Percentiles rank a stretch among this genome's conserved stretches.
Evolutionary conservation across 371 early-diverging fungal genomes (phyloP).

Genomic region (Quaeritorhiza haematococci): DNA sequence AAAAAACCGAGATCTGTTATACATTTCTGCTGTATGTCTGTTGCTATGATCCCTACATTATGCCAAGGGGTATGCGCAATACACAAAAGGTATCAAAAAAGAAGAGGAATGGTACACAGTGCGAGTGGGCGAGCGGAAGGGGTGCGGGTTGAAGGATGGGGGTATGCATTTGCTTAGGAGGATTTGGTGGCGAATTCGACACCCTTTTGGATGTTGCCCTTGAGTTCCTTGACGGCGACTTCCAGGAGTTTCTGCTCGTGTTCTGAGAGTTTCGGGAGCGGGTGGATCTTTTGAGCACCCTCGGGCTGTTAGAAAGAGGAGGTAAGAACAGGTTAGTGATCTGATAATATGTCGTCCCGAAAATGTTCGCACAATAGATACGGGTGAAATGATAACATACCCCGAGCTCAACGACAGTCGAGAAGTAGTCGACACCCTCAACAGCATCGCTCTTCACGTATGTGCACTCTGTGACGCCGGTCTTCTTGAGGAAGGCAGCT

Average conservation of each 20-base stretch:
- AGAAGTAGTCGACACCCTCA: slow-evolving; percentile 88
- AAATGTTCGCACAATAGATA: not conserved
- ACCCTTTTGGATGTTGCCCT: slow-evolving; percentile 80
- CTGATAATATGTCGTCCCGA: not conserved
- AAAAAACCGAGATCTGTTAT: too few species aligned
- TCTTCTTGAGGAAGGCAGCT: slow-evolving; percentile 79
- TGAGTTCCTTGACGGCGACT: slow-evolving; percentile 86
- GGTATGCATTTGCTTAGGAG: too few species aligned
- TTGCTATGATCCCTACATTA: too few species aligned
- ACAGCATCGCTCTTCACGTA: slow-evolving; percentile 79
- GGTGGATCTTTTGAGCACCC: slow-evolving; percentile 89
- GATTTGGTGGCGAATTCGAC: slow-evolving; percentile 39
- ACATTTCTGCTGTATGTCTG: too few species aligned
- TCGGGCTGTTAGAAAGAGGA: slow-evolving; percentile 42
- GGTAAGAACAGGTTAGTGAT: not conserved
- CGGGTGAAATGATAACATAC: slow-evolving; percentile 19
- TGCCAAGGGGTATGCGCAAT: too few species aligned
- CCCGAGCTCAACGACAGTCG: slow-evolving; percentile 92
- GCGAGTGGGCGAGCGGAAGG: too few species aligned
- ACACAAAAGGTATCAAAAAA: too few species aligned
- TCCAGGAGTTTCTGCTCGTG: slow-evolving; percentile 88
- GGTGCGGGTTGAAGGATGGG: too few species aligned
- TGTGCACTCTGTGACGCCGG: slow-evolving; percentile 89
- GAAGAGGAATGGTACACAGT: too few species aligned
- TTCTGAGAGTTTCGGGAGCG: slow-evolving; percentile 75